phyloP scores from a whole-genome alignment of 768 basidiomycete species.

The Mycena floridula region DNA sequence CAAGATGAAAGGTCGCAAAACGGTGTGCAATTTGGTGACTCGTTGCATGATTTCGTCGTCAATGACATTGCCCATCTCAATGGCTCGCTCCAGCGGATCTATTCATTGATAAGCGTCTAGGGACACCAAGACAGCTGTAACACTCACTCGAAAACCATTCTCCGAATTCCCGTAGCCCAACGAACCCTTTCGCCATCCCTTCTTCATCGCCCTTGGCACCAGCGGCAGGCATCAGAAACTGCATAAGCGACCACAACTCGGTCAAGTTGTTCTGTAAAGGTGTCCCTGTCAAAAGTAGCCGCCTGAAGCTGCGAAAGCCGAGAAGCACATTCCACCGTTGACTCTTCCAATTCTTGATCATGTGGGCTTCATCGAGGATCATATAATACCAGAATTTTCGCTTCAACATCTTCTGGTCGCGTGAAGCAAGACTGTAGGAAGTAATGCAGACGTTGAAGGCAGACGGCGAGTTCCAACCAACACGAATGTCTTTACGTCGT shows the following conservation, averaged over 20 bases:
- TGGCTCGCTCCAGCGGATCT: constrained; percentile 93
- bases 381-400: constrained; percentile 94
- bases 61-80: constrained; percentile 71
- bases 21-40: constrained; percentile 83
- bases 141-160: constrained; percentile 94
- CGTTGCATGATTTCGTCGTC: constrained; percentile 85
- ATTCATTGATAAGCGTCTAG: constrained; percentile 1
- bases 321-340: constrained; percentile 91
- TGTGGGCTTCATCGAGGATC: constrained; percentile 94
- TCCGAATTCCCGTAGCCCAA: constrained; percentile 87
- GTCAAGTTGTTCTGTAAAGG: constrained; percentile 95
- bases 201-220: too few relatives aligned
- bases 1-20: constrained; percentile 92
- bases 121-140: not conserved
- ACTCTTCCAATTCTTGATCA: constrained; percentile 96
- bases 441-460: constrained; percentile 94
- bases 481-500: constrained; percentile 82
- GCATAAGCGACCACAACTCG: constrained; percentile 91
- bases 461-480: constrained; percentile 87
- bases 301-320: constrained; percentile 81
- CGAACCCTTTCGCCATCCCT: too few relatives aligned
- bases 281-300: constrained; percentile 90
- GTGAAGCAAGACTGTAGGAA: constrained; percentile 87
- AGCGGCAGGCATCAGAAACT: constrained; percentile 88
- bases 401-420: constrained; percentile 87